phyloP scores from a whole-genome alignment of 2,329 filamentous ascomycete species.

The Aspergillus clavatus region DNA sequence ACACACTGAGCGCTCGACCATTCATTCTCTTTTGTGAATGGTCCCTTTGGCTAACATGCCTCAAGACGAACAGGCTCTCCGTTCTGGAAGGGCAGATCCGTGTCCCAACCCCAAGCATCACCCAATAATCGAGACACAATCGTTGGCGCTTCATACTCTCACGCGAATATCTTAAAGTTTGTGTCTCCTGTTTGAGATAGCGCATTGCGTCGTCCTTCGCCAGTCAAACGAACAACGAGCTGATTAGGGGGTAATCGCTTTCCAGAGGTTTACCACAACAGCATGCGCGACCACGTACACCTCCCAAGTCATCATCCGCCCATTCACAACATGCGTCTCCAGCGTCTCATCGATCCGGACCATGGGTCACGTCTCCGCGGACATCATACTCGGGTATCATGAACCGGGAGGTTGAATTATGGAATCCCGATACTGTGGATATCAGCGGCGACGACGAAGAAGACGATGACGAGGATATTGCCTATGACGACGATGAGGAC shows the following conservation, averaged over 20 bases:
- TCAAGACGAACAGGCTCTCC: conserved; percentile 70
- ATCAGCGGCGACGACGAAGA: conserved; percentile 58
- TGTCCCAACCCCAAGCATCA: conserved; percentile 51
- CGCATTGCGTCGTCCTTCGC: background rate
- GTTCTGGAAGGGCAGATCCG: conserved; percentile 69
- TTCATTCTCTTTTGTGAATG: too few species aligned
- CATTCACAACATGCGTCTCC: conserved; percentile 51
- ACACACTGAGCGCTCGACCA: too few species aligned
- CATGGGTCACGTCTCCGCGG: conserved; percentile 50
- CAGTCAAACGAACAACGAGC: background rate
- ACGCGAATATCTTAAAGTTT: conserved; percentile 89
- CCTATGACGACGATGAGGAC: conserved; percentile 84
- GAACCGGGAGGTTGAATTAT: conserved; percentile 75
- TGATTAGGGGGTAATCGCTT: conserved; percentile 2
- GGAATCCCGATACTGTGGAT: conserved; percentile 52
- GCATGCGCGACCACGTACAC: conserved; percentile 68
- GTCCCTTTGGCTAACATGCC: conserved; percentile 13
- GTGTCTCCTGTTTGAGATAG: conserved; percentile 11
- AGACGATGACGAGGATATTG: conserved; percentile 63
- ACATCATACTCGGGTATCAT: conserved; percentile 77
- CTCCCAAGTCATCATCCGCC: conserved; percentile 56
- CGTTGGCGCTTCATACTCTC: conserved; percentile 91
- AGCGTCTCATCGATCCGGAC: conserved; percentile 44
- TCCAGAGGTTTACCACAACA: conserved; percentile 29
- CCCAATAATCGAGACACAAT: conserved; percentile 66